These are phyloP conservation scores for Ajuga chamaepitys DNA, from an alignment of 257 asterid genomes.

Conservation along the genomic window DNA sequence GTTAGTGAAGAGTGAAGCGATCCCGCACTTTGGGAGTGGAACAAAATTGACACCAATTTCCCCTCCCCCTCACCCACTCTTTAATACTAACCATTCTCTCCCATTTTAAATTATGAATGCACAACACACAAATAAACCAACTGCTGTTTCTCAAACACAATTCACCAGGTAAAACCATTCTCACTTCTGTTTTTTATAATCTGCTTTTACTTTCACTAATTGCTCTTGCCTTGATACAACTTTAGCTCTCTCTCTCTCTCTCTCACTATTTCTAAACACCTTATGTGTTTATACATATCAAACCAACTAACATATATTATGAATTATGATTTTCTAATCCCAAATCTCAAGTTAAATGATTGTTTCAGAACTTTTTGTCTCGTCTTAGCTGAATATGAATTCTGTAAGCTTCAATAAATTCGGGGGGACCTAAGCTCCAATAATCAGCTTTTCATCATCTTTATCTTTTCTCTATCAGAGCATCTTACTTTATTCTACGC, in stretches of 20 bases:
- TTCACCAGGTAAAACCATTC: constrained; percentile 14
- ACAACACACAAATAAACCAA: background rate
- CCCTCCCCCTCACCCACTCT: background rate
- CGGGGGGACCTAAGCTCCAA: background rate
- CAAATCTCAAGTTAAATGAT: background rate
- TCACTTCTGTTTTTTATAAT: no score
- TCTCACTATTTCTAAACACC: background rate
- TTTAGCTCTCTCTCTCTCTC: background rate
- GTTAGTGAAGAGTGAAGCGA: constrained; percentile 24
- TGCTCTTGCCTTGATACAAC: background rate
- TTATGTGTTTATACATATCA: no score
- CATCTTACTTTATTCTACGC: constrained; percentile 16
- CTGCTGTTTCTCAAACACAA: constrained; percentile 2
- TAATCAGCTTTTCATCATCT: background rate
- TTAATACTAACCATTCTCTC: background rate
- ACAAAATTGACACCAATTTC: background rate
- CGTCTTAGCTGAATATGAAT: background rate
- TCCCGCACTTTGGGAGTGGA: constrained; percentile 13
- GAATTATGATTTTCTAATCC: background rate
- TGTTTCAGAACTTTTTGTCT: background rate
- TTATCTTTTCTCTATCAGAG: background rate
- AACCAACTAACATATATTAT: no score
- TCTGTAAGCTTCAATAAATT: background rate
- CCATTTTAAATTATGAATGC: constrained; percentile 2
- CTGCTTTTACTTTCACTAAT: background rate